Conservation (phyloP, 2,329 filamentous ascomycete species). For the Aspergillus alliaceus region DNA sequence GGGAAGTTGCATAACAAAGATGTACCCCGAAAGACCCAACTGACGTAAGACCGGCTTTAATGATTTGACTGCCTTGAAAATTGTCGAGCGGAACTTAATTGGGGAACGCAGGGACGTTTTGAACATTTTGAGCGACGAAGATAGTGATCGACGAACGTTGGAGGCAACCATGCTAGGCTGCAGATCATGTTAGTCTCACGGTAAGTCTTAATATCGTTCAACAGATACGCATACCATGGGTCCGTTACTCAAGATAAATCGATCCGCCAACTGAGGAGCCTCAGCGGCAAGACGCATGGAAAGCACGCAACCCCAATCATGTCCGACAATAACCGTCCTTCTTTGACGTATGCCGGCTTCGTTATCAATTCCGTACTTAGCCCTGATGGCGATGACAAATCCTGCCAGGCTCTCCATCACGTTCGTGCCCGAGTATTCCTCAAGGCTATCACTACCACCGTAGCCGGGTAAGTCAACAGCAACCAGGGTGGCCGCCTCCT, state of each 20-base stretch:
- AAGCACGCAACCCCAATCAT: constrained; percentile 58
- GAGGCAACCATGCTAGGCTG: constrained; percentile 44
- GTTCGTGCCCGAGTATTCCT: constrained; percentile 50
- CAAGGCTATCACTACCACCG: constrained; percentile 56
- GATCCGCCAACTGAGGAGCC: constrained; percentile 55
- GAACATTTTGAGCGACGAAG: constrained; percentile 51
- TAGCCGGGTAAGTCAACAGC: constrained; percentile 61
- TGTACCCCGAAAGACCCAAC: constrained; percentile 52
- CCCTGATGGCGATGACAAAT: constrained; percentile 53
- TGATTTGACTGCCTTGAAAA: constrained; percentile 45
- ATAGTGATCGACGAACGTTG: constrained; percentile 43
- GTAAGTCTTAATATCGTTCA: not conserved
- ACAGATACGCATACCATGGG: constrained; percentile 47
- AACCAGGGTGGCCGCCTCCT: constrained; percentile 47
- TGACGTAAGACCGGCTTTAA: constrained; percentile 52
- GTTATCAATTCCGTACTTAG: constrained; percentile 44
- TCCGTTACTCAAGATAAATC: constrained; percentile 56
- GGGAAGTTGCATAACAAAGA: constrained; percentile 56
- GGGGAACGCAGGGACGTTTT: constrained; percentile 49
- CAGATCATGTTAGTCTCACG: not conserved
- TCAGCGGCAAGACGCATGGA: constrained; percentile 59
- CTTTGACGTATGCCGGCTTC: constrained; percentile 36
- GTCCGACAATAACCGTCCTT: constrained; percentile 50
- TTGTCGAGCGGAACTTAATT: constrained; percentile 42
- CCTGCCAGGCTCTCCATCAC: constrained; percentile 55